Evolutionary conservation across 805 yeast genomes (phyloP).

Genomic region (Ogataea polymorpha): DNA sequence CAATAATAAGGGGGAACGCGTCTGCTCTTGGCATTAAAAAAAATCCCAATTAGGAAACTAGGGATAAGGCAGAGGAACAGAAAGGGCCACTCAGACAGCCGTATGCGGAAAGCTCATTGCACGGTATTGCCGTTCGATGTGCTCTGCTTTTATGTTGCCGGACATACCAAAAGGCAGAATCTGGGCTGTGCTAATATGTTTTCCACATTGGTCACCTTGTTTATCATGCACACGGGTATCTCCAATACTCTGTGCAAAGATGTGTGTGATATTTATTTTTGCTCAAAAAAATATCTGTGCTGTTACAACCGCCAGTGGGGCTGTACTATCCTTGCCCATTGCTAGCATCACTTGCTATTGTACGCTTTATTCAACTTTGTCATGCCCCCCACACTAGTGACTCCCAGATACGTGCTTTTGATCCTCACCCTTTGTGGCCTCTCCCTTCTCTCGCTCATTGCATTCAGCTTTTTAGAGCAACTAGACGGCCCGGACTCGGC

Average conservation of each 20-base stretch:
- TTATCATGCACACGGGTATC: not conserved
- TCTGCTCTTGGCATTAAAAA: constrained; percentile 2
- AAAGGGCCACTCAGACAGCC: not conserved
- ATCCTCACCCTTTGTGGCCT: constrained; percentile 24
- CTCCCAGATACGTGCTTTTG: constrained; percentile 17
- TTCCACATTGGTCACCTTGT: not conserved
- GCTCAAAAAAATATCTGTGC: constrained; percentile 9
- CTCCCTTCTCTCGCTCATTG: constrained; percentile 24
- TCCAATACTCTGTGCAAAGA: constrained; percentile 4
- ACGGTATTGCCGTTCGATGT: not conserved
- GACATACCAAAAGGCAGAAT: not conserved
- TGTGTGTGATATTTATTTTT: constrained; percentile 7
- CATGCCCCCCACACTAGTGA: constrained; percentile 10
- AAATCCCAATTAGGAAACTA: constrained; percentile 4
- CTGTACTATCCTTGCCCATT: constrained; percentile 11
- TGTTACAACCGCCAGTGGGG: constrained; percentile 14
- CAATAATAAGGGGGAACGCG: constrained; percentile 5
- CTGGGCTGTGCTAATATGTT: not conserved
- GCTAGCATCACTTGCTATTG: constrained; percentile 11
- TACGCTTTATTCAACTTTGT: not conserved
- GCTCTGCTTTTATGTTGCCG: not conserved
- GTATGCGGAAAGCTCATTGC: not conserved
- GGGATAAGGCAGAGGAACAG: constrained; percentile 1
- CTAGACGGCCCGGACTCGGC: constrained; percentile 47
- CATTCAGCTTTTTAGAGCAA: constrained; percentile 26